Base-by-base conservation (phyloP, 495 filamentous ascomycete genomes). In the Baudoinia panamericana region DNA sequence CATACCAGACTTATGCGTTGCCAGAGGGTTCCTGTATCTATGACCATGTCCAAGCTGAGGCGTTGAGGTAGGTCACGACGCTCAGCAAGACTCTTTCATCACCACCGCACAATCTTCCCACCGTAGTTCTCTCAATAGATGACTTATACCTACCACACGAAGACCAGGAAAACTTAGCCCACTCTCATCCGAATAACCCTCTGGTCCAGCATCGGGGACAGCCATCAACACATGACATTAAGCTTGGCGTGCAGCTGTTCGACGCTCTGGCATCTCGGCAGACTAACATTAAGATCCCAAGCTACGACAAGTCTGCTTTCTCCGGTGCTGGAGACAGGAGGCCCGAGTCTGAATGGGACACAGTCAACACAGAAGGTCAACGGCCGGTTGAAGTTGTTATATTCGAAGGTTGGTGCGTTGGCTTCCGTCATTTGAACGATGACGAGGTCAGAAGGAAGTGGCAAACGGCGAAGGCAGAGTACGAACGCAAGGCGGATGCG, bases 321-420 rank as follows among this genome's bases (percentile, higher is more conserved):
- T 57, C 62, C 21, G 88, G 88, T 8, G 67, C 77, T 36, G 90
- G 90, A 6, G 88, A 94, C 60, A 79, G 86, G 13, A 60, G 72
- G 2, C 71, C 75, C 0, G 56, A 64, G 25, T 60, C 52, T 3
- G 45, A 66, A 32, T 93, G 84, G 82, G 52, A 67, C 32, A 55
- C 55, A 1, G 71, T 83, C 18, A 84, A 85, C 60, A 52, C 43
- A 12, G 68, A 69, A 8, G 67, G 60, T 1, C 60, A 66, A 36
- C 43, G 62, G 11, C 63, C 58, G 26, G 60, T 82, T 19, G 65
- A 76, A 41, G 69, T 82, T 16, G 66, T 95, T 1, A 72, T 96
- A 30, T 77, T 96, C 41, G 88, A 96, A 55, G 88, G 88, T 12
- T 96, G 88, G 88, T 75, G 82, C 60, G 78, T 93, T 23, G 88